Conservation (phyloP, 345 rosid species). For the Brassica juncea region DNA sequence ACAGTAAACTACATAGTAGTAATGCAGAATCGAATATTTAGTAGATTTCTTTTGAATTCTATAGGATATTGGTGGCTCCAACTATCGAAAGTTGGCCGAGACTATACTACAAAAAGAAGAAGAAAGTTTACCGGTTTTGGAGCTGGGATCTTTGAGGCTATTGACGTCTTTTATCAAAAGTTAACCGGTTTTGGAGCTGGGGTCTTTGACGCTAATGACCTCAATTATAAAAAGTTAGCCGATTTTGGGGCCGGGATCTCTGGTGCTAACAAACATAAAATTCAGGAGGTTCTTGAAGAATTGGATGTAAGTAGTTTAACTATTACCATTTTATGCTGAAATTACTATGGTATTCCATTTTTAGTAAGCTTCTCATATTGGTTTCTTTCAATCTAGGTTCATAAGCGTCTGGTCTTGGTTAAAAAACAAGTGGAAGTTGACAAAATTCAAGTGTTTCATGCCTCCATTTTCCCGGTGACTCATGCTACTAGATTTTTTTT, state of each 20-base stretch:
- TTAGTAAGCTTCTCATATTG: constrained; percentile 14
- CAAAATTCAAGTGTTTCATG: constrained; percentile 62
- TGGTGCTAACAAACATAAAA: constrained; percentile 64
- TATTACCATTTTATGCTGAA: constrained; percentile 14
- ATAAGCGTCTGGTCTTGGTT: constrained; percentile 76
- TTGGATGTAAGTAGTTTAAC: constrained; percentile 67
- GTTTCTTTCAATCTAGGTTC: constrained; percentile 49
- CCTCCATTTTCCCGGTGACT: background rate
- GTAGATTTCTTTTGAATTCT: background rate
- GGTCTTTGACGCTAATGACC: background rate
- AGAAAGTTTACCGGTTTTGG: background rate
- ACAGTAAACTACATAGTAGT: background rate
- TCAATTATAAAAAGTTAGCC: background rate
- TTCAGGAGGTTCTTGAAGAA: constrained; percentile 87
- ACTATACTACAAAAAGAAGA: background rate
- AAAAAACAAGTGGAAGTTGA: constrained; percentile 89
- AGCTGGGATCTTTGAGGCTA: background rate
- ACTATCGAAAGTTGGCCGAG: background rate
- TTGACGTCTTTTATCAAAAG: background rate
- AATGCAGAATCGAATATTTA: background rate
- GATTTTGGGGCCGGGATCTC: background rate
- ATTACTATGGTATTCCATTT: background rate
- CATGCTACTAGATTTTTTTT: constrained; percentile 25
- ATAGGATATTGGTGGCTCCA: background rate
- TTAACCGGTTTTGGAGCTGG: background rate